A percentile compares a stretch with the other conserved stretches of the same genome.
These are phyloP conservation scores for Mrakia hoshinonis DNA, from an alignment of 768 basidiomycete genomes.

Conservation along the genomic window DNA sequence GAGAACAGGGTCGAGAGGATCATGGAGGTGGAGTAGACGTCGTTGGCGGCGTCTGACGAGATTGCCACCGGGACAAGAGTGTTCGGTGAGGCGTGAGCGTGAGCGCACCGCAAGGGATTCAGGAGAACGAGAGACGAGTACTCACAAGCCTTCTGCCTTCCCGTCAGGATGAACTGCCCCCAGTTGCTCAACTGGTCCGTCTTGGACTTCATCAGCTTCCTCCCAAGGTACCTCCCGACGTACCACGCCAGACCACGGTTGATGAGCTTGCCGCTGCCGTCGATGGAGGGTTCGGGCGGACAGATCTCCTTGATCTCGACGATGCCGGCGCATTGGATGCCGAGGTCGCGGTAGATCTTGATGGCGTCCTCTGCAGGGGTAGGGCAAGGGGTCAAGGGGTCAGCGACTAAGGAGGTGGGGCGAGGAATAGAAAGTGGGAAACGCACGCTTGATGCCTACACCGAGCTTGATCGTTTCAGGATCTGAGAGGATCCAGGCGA, in stretches of 20 bases:
- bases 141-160: neutral
- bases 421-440: neutral
- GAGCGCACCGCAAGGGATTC: neutral
- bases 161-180: neutral
- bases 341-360: conserved; percentile 3
- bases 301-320: conserved; percentile 15
- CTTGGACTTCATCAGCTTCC: neutral
- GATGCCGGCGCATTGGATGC: neutral
- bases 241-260: neutral
- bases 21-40: conserved; percentile 6
- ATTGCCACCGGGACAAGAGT: too few relatives aligned
- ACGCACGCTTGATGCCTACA: conserved; percentile 61
- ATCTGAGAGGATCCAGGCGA: conserved; percentile 53
- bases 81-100: too few relatives aligned
- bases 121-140: neutral
- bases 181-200: neutral
- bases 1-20: neutral
- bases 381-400: neutral
- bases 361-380: neutral
- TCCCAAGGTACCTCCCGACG: neutral
- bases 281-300: conserved; percentile 3
- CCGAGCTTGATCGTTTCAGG: conserved; percentile 57
- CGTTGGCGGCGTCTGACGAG: conserved; percentile 10
- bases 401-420: neutral
- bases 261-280: neutral